phyloP scores from a whole-genome alignment of 345 rosid genomes.

The Hibiscus tridactylites region DNA sequence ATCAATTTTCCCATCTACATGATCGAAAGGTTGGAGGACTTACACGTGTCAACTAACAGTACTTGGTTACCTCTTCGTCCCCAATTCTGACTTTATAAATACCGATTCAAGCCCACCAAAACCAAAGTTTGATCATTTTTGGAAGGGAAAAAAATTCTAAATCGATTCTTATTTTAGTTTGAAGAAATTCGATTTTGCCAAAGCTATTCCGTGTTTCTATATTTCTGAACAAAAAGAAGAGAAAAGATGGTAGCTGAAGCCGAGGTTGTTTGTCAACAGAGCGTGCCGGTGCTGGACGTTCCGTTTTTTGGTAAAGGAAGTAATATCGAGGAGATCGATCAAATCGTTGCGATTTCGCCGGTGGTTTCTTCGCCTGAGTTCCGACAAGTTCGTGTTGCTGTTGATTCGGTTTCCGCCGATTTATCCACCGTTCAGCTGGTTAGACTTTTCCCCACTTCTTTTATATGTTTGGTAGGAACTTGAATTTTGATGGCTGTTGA shows the following conservation, averaged over 20 bases:
- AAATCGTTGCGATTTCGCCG: constrained; percentile 22
- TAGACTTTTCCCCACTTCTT: constrained; percentile 3
- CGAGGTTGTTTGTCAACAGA: constrained; percentile 47
- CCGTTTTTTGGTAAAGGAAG: constrained; percentile 24
- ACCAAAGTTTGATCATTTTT: constrained; percentile 8
- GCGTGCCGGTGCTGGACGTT: constrained; percentile 44
- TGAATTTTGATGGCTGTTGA: constrained; percentile 1
- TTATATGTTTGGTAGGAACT: background rate
- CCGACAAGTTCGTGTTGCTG: constrained; percentile 24
- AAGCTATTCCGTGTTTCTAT: background rate
- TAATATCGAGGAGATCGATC: constrained; percentile 25
- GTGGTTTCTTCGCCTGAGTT: constrained; percentile 33
- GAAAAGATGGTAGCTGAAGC: constrained; percentile 56
- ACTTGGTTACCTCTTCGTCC: constrained; percentile 31
- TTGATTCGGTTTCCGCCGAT: constrained; percentile 36
- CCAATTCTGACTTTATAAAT: constrained; percentile 12
- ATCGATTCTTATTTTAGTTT: background rate
- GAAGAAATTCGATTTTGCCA: background rate
- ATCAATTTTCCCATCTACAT: background rate
- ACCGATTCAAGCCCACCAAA: background rate
- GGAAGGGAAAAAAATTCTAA: background rate
- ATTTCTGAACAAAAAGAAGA: background rate
- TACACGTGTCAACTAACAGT: constrained; percentile 36
- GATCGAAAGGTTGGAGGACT: constrained; percentile 14
- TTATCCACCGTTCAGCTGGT: constrained; percentile 39